phyloP scores from a whole-genome alignment of 2,329 filamentous ascomycete genomes.

The Xylariaceae sp. region DNA sequence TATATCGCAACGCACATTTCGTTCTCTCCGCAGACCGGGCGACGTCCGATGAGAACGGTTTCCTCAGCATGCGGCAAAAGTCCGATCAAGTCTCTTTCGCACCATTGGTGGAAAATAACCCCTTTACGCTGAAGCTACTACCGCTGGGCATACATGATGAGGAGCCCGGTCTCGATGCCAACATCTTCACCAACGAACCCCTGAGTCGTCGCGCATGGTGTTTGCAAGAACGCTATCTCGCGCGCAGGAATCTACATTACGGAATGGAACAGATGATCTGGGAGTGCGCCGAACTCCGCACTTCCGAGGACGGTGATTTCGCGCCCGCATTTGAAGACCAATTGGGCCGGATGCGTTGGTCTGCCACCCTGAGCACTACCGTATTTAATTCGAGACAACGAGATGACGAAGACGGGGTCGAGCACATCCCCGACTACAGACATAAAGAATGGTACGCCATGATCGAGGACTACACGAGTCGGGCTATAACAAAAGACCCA shows the following conservation, averaged over 20 bases:
- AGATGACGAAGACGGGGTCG: background rate
- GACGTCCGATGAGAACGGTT: constrained; percentile 6
- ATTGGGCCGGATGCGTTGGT: constrained; percentile 12
- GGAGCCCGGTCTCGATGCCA: background rate
- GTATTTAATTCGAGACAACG: constrained; percentile 6
- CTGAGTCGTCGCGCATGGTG: constrained; percentile 22
- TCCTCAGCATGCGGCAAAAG: background rate
- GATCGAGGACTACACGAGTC: constrained; percentile 22
- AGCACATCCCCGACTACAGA: constrained; percentile 2
- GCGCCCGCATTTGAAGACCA: background rate
- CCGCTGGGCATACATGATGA: background rate
- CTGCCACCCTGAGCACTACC: constrained; percentile 6
- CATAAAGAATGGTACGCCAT: constrained; percentile 22
- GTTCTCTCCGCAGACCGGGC: constrained; percentile 10
- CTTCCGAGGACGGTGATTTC: constrained; percentile 21
- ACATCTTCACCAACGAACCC: constrained; percentile 10
- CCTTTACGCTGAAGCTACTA: background rate
- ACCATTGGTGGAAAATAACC: background rate
- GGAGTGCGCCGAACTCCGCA: constrained; percentile 20
- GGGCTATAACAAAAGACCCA: constrained; percentile 22
- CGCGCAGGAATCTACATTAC: constrained; percentile 19
- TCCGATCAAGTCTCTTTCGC: background rate
- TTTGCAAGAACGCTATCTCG: constrained; percentile 22
- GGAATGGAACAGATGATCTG: constrained; percentile 21
- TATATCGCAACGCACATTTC: constrained; percentile 12